These are phyloP conservation scores for Xylaria venustula DNA, from an alignment of 495 filamentous ascomycete genomes.

Conservation along the genomic window DNA sequence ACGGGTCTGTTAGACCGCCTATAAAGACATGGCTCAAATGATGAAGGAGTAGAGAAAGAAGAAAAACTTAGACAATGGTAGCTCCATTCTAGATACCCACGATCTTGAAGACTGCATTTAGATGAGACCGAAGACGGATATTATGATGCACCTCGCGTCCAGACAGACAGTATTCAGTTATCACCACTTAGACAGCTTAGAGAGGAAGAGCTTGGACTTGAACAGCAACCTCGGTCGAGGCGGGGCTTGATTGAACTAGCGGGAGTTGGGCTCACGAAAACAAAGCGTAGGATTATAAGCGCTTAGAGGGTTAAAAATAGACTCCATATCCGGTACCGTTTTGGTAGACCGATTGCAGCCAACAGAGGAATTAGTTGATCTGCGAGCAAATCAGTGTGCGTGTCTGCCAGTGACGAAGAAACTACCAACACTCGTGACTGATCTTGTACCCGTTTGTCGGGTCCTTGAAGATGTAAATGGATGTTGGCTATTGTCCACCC, in stretches of 20 bases:
- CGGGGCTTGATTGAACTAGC: not conserved
- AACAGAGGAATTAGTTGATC: not conserved
- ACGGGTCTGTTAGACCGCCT: constrained; percentile 73
- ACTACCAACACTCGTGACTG: not conserved
- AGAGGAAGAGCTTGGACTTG: not conserved
- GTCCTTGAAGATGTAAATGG: not conserved
- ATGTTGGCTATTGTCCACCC: not conserved
- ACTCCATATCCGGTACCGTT: not conserved
- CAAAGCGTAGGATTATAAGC: not conserved
- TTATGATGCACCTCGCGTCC: not conserved
- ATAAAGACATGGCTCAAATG: no score
- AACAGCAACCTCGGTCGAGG: not conserved
- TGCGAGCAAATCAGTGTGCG: not conserved
- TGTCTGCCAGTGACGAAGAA: not conserved
- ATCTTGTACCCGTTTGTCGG: not conserved
- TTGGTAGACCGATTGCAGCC: not conserved
- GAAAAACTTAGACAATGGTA: constrained; percentile 1
- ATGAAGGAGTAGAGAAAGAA: not conserved
- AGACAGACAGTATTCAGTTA: not conserved
- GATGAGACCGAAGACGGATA: not conserved
- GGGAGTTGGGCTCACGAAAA: not conserved
- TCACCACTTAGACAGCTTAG: not conserved
- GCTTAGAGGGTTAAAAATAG: constrained; percentile 7
- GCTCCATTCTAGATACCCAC: constrained; percentile 2
- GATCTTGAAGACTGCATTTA: not conserved